phyloP scores from a whole-genome alignment of 345 rosid genomes.

The Heritiera littoralis region DNA sequence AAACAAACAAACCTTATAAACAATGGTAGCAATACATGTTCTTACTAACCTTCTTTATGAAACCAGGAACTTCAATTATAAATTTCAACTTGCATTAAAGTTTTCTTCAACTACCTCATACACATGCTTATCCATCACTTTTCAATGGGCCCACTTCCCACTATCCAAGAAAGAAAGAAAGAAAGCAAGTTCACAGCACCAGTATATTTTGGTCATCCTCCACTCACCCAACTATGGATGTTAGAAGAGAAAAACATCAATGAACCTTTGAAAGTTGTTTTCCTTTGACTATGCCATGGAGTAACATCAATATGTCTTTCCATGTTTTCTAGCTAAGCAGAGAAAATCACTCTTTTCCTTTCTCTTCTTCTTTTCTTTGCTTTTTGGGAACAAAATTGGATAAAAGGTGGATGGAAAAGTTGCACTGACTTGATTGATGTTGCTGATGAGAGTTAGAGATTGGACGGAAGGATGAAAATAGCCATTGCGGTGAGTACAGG shows the following conservation, averaged over 20 bases:
- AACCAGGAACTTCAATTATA: constrained; percentile 29
- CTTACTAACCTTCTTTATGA: background rate
- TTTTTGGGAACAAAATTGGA: constrained; percentile 14
- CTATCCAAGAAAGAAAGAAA: constrained; percentile 11
- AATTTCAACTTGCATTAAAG: constrained; percentile 35
- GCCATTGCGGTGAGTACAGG: background rate
- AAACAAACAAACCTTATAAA: constrained; percentile 27
- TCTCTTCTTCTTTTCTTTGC: no score
- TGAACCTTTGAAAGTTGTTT: constrained; percentile 23
- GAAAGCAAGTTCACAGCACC: constrained; percentile 31
- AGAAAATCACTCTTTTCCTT: constrained; percentile 27
- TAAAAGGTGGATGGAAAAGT: constrained; percentile 11
- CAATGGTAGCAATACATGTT: background rate
- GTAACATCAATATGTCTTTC: constrained; percentile 25
- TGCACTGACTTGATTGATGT: constrained; percentile 14
- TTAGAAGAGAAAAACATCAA: constrained; percentile 16
- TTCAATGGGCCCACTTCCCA: no score
- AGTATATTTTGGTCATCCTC: constrained; percentile 43
- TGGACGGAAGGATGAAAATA: background rate
- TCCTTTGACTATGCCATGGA: constrained; percentile 19
- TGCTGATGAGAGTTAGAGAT: constrained; percentile 1
- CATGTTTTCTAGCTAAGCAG: constrained; percentile 18
- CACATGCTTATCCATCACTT: constrained; percentile 26
- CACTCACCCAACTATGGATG: constrained; percentile 43
- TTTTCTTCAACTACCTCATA: constrained; percentile 35